Conservation (phyloP, 352 stramenopile genomes). For the Phytophthora megakarya region DNA sequence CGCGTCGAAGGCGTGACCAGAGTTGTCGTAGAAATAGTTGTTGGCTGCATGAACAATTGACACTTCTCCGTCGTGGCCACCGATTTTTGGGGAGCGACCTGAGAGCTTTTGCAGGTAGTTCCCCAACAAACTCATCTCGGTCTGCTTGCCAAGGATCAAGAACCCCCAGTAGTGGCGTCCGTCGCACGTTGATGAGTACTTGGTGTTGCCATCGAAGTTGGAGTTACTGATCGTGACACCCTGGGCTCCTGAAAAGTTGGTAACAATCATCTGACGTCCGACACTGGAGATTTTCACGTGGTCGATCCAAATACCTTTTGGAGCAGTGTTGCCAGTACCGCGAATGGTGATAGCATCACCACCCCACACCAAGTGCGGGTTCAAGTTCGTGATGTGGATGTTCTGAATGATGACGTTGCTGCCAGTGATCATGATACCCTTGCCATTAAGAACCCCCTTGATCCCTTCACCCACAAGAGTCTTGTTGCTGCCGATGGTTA, state of each 20-base stretch:
- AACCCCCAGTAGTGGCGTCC: slow-evolving; percentile 51
- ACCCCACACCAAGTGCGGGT: slow-evolving; percentile 52
- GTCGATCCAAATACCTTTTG: slow-evolving; percentile 51
- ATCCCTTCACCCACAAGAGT: slow-evolving; percentile 47
- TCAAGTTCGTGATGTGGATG: slow-evolving; percentile 60
- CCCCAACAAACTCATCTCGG: slow-evolving; percentile 45
- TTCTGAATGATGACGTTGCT: slow-evolving; percentile 64
- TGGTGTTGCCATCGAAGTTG: slow-evolving; percentile 50
- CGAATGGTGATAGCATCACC: slow-evolving; percentile 36
- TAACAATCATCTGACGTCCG: slow-evolving; percentile 50
- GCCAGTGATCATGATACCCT: slow-evolving; percentile 42
- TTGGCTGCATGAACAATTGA: slow-evolving; percentile 38
- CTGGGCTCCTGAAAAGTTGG: slow-evolving; percentile 29
- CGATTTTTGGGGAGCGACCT: slow-evolving; percentile 48
- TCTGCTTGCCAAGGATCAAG: slow-evolving; percentile 40
- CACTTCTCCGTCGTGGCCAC: slow-evolving; percentile 10
- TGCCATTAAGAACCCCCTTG: slow-evolving; percentile 44
- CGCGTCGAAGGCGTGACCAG: slow-evolving; percentile 37
- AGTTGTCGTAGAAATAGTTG: slow-evolving; percentile 35
- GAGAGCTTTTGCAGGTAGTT: slow-evolving; percentile 55
- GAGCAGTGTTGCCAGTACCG: slow-evolving; percentile 16
- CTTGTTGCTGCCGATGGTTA: slow-evolving; percentile 44
- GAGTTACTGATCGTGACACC: slow-evolving; percentile 51
- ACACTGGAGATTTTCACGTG: slow-evolving; percentile 52
- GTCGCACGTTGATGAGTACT: slow-evolving; percentile 47